Evolutionary conservation across 1,284 basidiomycete species (phyloP), one percentile per base, ranked within the genome.

Genomic region (Ganoderma leucocontextum): DNA sequence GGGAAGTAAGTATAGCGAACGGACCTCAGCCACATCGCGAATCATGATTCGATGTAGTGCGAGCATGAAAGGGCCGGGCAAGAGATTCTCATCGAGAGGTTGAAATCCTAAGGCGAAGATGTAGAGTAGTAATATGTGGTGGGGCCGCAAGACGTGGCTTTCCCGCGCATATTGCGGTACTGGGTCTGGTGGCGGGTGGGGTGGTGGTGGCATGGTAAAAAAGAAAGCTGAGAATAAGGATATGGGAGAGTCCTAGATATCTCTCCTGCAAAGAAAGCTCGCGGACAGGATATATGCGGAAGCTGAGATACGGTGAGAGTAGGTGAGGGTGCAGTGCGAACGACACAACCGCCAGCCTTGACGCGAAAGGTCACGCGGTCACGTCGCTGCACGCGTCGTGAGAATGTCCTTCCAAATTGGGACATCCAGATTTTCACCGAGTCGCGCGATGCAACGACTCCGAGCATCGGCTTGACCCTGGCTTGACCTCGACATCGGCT

Each of bases 111-210:
- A 80, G 67, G 87, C 80, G 47, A 93, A 81, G 44, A 93, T 80
- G 49, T 85, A 85, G 38, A 94, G 80, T 17, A 94, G 79, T 61
- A 85, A 85, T 57, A 95, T 81, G 76, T 95, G 93, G 74, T 95
- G 93, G 2, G 93, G 91, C 66, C 88, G 84, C 39, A 92, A 82
- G 63, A 87, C 82, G 78, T 91, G 89, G 64, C 87, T 85, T 7
- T 85, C 85, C 0, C 69, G 69, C 35, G 71, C 53, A 19, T 53
- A 57, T 25, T 67, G 60, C 33, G 71, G 65, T 35, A 69, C 59
- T n/a, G 67, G 62, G 42, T 69, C 65, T 39, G 71, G 22, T 39
- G 66, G 62, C 2, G 59, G 49, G 15, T 52, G 47, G 22, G 22
- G n/a, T 12, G 89, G 87, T 2, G 89, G 88, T 64, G 85, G 86